phyloP scores from a whole-genome alignment of 2,329 filamentous ascomycete genomes.

The Ophiostoma ips region DNA sequence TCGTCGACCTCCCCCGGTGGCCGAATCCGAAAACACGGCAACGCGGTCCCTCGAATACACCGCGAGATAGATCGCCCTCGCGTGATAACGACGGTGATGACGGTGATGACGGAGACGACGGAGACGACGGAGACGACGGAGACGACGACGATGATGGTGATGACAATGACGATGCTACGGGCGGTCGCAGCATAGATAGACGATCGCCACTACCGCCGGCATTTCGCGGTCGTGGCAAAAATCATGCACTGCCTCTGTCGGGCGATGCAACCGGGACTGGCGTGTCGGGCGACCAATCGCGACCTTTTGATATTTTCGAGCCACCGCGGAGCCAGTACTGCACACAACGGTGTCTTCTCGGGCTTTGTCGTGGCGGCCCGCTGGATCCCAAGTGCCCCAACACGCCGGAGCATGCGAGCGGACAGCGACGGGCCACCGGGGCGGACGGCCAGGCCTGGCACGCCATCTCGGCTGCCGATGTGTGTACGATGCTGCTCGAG shows the following conservation, averaged over 20 bases:
- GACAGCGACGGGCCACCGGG: background rate
- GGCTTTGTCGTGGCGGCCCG: background rate
- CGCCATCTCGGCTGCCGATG: background rate
- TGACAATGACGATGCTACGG: background rate
- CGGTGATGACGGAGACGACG: background rate
- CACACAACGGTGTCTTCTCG: conserved; percentile 1
- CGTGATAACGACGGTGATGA: background rate
- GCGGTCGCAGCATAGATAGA: background rate
- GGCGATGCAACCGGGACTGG: background rate
- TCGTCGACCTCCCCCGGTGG: background rate
- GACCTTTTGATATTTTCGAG: background rate
- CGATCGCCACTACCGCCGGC: background rate
- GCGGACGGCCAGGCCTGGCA: background rate
- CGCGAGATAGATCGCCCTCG: background rate
- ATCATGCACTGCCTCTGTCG: background rate
- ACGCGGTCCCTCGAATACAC: background rate
- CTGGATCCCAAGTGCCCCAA: background rate
- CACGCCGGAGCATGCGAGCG: background rate
- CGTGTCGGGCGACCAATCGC: too few species aligned
- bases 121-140: too few species aligned
- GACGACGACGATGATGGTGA: background rate
- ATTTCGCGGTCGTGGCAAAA: background rate
- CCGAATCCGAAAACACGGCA: background rate
- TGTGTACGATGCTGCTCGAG: background rate
- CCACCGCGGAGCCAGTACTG: background rate